Conservation (phyloP, 257 asterid species). For the Ilex aquifolium region DNA sequence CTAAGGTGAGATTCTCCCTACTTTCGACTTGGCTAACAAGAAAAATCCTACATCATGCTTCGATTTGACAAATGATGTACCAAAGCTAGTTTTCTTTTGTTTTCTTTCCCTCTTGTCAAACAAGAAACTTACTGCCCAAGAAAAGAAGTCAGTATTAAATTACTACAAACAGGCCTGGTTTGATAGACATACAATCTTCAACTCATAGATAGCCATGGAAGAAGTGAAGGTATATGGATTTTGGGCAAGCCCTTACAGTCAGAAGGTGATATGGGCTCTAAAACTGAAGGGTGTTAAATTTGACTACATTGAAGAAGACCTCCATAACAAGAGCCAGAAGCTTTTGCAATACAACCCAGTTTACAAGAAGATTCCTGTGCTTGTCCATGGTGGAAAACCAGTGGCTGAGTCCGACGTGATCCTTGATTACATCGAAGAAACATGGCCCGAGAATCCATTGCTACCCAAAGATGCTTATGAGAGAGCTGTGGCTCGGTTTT, state of each 20-base stretch:
- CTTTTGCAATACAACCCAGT: slow-evolving; percentile 13
- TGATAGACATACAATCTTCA: neutral
- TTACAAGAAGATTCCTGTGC: slow-evolving; percentile 17
- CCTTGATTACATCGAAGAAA: slow-evolving; percentile 16
- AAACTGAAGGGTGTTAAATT: slow-evolving; percentile 10
- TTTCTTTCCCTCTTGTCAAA: no score
- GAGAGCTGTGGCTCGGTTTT: slow-evolving; percentile 14
- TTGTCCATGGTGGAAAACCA: slow-evolving; percentile 16
- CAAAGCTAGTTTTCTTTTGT: no score
- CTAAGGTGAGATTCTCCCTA: no score
- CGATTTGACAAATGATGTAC: no score
- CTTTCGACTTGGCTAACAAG: no score
- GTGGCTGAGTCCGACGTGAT: slow-evolving; percentile 15
- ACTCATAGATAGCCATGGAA: slow-evolving; percentile 7
- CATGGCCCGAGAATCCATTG: slow-evolving; percentile 19
- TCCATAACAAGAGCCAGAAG: slow-evolving; percentile 5
- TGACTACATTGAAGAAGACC: slow-evolving; percentile 15
- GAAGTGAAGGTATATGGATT: slow-evolving; percentile 12
- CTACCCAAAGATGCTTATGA: slow-evolving; percentile 10
- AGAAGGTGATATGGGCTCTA: slow-evolving; percentile 12
- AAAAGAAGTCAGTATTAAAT: no score
- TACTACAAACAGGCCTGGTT: no score
- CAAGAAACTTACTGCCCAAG: no score
- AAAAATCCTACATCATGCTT: no score
- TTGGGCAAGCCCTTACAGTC: slow-evolving; percentile 8